Conservation (phyloP, 2,329 filamentous ascomycete species). For the Aspergillus ibericus region DNA sequence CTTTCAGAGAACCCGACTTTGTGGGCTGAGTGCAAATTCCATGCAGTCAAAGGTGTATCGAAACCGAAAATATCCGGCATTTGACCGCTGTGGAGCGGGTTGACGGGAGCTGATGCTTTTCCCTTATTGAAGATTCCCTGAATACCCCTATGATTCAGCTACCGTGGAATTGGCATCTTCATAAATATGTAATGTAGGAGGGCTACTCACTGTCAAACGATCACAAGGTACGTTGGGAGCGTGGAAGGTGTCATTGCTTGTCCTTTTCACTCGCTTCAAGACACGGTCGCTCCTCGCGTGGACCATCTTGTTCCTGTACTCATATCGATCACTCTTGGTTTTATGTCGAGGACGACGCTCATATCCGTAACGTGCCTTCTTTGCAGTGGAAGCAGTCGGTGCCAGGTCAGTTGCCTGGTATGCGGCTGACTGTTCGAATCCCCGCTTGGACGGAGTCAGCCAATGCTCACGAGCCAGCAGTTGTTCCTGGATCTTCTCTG, state of each 20-base stretch:
- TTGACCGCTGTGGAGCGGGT: constrained; percentile 15
- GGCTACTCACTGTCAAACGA: constrained; percentile 53
- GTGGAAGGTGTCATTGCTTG: constrained; percentile 57
- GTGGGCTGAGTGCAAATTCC: constrained; percentile 7
- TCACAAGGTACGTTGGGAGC: constrained; percentile 55
- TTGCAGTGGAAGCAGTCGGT: background rate
- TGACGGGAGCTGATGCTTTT: constrained; percentile 34
- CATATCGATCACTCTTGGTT: constrained; percentile 58
- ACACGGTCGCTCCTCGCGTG: background rate
- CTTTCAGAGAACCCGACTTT: constrained; percentile 26
- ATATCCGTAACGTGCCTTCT: constrained; percentile 31
- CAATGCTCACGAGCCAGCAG: background rate
- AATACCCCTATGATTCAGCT: constrained; percentile 26
- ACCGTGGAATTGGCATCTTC: background rate
- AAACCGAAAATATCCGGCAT: background rate
- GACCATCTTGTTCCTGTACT: constrained; percentile 36
- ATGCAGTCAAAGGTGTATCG: background rate
- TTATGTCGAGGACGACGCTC: constrained; percentile 57
- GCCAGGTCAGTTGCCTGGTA: background rate
- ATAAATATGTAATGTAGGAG: background rate
- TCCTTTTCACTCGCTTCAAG: constrained; percentile 23
- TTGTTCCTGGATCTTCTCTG: background rate
- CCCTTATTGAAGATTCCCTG: constrained; percentile 40
- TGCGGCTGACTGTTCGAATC: background rate
- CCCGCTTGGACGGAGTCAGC: background rate